Conservation (phyloP, 2,329 filamentous ascomycete genomes). For the Thelonectria discophora region DNA sequence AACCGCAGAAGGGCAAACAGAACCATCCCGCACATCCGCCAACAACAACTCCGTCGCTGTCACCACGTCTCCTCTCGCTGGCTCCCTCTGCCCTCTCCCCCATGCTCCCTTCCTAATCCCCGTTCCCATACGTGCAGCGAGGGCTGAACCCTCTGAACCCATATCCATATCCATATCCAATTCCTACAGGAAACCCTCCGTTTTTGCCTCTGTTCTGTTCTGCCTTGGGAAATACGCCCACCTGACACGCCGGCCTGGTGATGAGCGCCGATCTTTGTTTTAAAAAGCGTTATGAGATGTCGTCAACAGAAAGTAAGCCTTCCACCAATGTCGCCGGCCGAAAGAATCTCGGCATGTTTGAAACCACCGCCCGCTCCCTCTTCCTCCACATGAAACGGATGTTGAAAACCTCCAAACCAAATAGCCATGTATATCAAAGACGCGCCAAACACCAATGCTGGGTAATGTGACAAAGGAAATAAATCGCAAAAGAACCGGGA, state of each 20-base stretch:
- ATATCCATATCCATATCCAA: constrained; percentile 29
- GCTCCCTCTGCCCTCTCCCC: not conserved
- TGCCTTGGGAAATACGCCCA: constrained; percentile 31
- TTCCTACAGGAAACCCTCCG: constrained; percentile 24
- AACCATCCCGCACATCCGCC: not conserved
- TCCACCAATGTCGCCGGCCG: constrained; percentile 14
- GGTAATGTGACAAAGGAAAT: constrained; percentile 41
- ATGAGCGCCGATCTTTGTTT: constrained; percentile 22
- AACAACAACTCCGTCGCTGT: not conserved
- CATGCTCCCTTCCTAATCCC: not conserved
- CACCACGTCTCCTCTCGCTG: not conserved
- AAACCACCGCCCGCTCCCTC: constrained; percentile 18
- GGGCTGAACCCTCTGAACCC: constrained; percentile 12
- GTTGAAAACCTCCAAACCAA: constrained; percentile 21
- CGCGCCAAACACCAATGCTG: constrained; percentile 48
- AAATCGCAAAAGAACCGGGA: constrained; percentile 25
- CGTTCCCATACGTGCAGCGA: not conserved
- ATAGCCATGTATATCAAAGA: constrained; percentile 37
- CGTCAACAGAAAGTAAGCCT: constrained; percentile 21
- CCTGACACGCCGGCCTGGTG: constrained; percentile 21
- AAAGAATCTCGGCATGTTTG: constrained; percentile 18
- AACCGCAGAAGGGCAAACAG: constrained; percentile 7
- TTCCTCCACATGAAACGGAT: constrained; percentile 22
- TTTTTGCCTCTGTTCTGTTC: constrained; percentile 30
- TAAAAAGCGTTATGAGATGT: constrained; percentile 23